A percentile compares a stretch with the other conserved stretches of the same genome.
Evolutionary conservation across 2,329 filamentous ascomycete genomes (phyloP).

Genomic region (Diaporthe sp.): DNA sequence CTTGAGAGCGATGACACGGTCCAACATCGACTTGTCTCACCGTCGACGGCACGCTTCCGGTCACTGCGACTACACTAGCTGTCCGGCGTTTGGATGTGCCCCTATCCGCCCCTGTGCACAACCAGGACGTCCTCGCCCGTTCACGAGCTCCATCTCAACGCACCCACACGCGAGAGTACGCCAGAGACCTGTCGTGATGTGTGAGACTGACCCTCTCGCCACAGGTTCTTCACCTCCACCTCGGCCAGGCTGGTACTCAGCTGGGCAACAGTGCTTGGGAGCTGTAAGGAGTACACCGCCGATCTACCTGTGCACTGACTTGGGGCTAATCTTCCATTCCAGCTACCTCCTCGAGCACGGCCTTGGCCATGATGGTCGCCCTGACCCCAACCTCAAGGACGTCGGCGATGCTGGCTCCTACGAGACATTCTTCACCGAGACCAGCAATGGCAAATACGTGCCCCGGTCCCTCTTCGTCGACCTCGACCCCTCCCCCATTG

Average conservation of each 20-base stretch:
- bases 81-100: constrained; percentile 20
- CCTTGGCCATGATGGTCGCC: constrained; percentile 74
- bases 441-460: constrained; percentile 79
- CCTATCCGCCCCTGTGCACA: not conserved
- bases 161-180: not conserved
- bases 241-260: constrained; percentile 80
- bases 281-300: constrained; percentile 69
- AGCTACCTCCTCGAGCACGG: constrained; percentile 83
- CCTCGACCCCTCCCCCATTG: constrained; percentile 79
- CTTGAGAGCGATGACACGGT: constrained; percentile 9
- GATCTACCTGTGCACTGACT: constrained; percentile 39
- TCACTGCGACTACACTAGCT: constrained; percentile 11
- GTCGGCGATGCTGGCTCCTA: constrained; percentile 74
- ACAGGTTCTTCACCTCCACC: constrained; percentile 74
- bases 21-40: constrained; percentile 22
- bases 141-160: constrained; percentile 5
- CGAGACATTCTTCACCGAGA: constrained; percentile 83
- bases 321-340: constrained; percentile 46
- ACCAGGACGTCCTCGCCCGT: not conserved
- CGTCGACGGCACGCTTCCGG: constrained; percentile 9
- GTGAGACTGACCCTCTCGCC: constrained; percentile 34
- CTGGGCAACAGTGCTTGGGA: constrained; percentile 83
- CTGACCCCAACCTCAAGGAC: constrained; percentile 73
- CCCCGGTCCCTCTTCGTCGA: constrained; percentile 81
- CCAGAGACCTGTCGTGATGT: constrained; percentile 16